Base-by-base conservation (phyloP, 768 basidiomycete genomes). In the Dioszegia crocea region DNA sequence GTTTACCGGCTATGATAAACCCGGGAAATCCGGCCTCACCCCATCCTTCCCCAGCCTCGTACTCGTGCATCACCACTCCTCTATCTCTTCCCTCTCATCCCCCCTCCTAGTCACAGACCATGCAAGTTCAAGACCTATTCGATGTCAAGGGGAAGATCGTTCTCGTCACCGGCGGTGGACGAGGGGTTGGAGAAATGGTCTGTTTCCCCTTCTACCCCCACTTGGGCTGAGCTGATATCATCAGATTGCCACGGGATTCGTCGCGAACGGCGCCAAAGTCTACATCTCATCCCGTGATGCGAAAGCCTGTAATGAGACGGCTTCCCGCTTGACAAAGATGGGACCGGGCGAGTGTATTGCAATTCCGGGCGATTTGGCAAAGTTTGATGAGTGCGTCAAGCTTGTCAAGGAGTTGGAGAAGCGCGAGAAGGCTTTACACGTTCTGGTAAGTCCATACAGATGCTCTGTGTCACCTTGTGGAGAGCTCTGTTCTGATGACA, bases 131-230 rank as follows among this genome's bases (percentile, higher is more conserved):
- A n/a, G 43, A 43, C 2, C 61, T 77, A 21, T 86, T 85, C 68
- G 65, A 78, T 60, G 84, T 86, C 57, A 71, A 80, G 31, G 82
- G 64, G 62, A 78, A 78, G 63, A 70, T 77, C 16, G 84, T 85
- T 4, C 78, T 87, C 23, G 80, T 86, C 38, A 86, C 85, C 3
- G 86, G 86, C 6, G 86, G 86, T 11, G 84, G 82, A 27, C 78
- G 84, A 57, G 86, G 86, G 4, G 81, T 86, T 29, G 85, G 86
- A 4, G 85, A 84, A 77, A 84, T 84, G 83, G 83, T 82, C 49
- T 61, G 78, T 73, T 46, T 38, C 12, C 29, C 26, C 40, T 31
- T 48, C 47, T 51, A 26, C 40, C 27, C 23, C 51, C 46, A 5
- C 23, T 21, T 11, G 31, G 1, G 29, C 9, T 33, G n/a, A 31